phyloP scores from a whole-genome alignment of 352 stramenopile genomes.

The Globisporangium viniferum region DNA sequence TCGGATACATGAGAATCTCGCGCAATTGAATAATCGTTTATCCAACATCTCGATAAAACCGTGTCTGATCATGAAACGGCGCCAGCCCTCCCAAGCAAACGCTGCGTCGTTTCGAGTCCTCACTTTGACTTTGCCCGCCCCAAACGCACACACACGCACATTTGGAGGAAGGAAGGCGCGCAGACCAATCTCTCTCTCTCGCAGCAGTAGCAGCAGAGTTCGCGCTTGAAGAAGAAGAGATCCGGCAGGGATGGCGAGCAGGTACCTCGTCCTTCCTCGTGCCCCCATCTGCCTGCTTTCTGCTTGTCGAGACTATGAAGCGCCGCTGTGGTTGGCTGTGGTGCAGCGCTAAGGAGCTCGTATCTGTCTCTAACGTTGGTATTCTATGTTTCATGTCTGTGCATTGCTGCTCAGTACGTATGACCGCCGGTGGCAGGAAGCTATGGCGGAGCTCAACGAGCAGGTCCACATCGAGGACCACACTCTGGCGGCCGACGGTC shows the following conservation, averaged over 20 bases:
- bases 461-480: conserved; percentile 89
- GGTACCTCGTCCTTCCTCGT: conserved; percentile 7
- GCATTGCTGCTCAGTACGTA: conserved; percentile 61
- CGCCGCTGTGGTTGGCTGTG: not conserved
- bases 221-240: not conserved
- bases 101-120: conserved; percentile 5
- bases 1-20: too few species aligned
- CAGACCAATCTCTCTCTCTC: too few species aligned
- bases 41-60: not conserved
- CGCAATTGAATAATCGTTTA: too few species aligned
- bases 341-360: not conserved
- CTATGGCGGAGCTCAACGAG: conserved; percentile 92
- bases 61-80: not conserved
- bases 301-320: not conserved
- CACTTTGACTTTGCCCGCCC: not conserved
- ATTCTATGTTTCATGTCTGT: too few species aligned
- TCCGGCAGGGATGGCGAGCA: conserved; percentile 30
- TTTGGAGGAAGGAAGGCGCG: too few species aligned
- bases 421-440: conserved; percentile 87
- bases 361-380: not conserved
- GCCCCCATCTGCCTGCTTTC: not conserved
- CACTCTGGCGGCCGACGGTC: conserved; percentile 47
- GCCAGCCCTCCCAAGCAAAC: not conserved
- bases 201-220: not conserved
- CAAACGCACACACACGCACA: not conserved